Conservation (phyloP, 2,329 filamentous ascomycete species). For the Acephala macrosclerotiorum region DNA sequence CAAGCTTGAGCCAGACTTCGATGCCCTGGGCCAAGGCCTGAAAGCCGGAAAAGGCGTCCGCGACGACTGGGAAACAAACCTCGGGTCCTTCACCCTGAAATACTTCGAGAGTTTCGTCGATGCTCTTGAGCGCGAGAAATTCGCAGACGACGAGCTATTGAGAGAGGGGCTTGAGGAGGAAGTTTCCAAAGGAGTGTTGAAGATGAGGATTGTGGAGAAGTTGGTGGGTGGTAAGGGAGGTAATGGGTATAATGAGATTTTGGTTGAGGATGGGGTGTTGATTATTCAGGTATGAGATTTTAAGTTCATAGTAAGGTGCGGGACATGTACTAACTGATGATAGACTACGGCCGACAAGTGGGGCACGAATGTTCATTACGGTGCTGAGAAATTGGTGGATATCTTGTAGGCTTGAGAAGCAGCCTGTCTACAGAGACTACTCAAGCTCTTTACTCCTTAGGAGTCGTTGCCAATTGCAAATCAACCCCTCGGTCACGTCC, state of each 20-base stretch:
- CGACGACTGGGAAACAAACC: conserved; percentile 52
- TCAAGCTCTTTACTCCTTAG: too few relatives aligned
- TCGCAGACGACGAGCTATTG: conserved; percentile 45
- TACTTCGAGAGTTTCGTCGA: conserved; percentile 56
- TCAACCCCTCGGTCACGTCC: too few relatives aligned
- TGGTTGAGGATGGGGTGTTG: conserved; percentile 56
- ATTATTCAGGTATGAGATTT: conserved; percentile 55
- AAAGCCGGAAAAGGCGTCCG: conserved; percentile 44
- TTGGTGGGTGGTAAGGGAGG: conserved; percentile 13
- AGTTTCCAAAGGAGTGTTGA: conserved; percentile 28
- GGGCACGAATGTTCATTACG: conserved; percentile 48
- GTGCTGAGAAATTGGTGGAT: conserved; percentile 46
- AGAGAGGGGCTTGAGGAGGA: conserved; percentile 37
- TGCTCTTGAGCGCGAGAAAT: conserved; percentile 53
- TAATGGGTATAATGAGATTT: conserved; percentile 46
- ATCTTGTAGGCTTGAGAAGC: conserved; percentile 41
- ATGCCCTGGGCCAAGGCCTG: conserved; percentile 51
- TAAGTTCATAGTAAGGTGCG: background rate
- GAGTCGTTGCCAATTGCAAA: too few relatives aligned
- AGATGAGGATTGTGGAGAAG: conserved; percentile 33
- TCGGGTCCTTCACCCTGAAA: conserved; percentile 49
- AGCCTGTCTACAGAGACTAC: too few relatives aligned
- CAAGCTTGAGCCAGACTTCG: conserved; percentile 56
- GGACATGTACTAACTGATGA: conserved; percentile 13
- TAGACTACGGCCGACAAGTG: conserved; percentile 48